Percentiles rank a stretch among this genome's conserved stretches.
Evolutionary conservation across 164 flowering plant genomes (phyloP).

Genomic region (Protea cynaroides): DNA sequence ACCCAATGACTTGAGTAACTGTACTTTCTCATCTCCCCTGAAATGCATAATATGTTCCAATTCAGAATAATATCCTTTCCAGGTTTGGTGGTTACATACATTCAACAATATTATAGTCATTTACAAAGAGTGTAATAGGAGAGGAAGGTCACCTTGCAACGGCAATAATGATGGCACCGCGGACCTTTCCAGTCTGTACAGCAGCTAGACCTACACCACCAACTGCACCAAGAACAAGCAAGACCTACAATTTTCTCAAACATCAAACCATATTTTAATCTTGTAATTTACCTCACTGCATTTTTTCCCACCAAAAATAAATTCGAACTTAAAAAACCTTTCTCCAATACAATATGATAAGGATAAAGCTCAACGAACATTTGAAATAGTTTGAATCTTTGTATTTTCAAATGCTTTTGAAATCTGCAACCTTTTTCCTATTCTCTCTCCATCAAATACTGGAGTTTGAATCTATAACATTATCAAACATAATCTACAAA

Average conservation of each 20-base stretch:
- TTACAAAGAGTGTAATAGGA: not conserved
- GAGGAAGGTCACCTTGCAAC: conserved; percentile 69
- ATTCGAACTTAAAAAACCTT: too few relatives aligned
- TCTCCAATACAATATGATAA: too few relatives aligned
- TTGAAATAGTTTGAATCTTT: too few relatives aligned
- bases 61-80: not conserved
- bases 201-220: conserved; percentile 98
- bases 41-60: conserved; percentile 12
- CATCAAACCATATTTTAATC: not conserved
- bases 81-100: not conserved
- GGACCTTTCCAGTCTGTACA: conserved; percentile 87
- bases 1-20: conserved; percentile 67
- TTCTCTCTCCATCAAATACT: too few relatives aligned
- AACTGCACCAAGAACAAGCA: conserved; percentile 95
- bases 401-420: too few relatives aligned
- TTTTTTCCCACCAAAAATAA: not conserved
- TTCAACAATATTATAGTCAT: not conserved
- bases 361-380: too few relatives aligned
- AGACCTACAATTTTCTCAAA: conserved; percentile 44
- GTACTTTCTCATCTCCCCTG: conserved; percentile 86
- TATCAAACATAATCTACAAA: too few relatives aligned
- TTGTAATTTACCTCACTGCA: not conserved
- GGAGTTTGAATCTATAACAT: too few relatives aligned
- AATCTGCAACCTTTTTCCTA: too few relatives aligned
- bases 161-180: conserved; percentile 85